Evolutionary conservation across 768 basidiomycete genomes (phyloP).

Genomic region (Tricholoma bakamatsutake): DNA sequence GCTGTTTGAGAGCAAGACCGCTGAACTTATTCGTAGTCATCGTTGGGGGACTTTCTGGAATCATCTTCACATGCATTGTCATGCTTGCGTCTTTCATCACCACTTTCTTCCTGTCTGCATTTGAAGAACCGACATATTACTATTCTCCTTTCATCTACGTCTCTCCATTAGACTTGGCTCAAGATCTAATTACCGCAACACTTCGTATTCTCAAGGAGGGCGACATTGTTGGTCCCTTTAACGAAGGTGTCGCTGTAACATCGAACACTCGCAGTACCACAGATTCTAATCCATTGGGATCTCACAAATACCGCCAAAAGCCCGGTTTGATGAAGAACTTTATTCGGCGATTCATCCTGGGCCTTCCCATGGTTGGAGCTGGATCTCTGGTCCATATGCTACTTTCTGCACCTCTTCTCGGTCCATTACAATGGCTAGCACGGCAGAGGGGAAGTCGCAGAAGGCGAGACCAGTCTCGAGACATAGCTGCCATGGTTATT

Average conservation of each 20-base stretch:
- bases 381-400: constrained; percentile 72
- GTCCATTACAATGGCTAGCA: constrained; percentile 65
- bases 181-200: constrained; percentile 57
- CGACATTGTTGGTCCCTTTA: constrained; percentile 35
- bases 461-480: constrained; percentile 50
- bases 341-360: constrained; percentile 66
- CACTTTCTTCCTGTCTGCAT: constrained; percentile 55
- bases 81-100: constrained; percentile 67
- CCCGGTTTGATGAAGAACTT: constrained; percentile 50
- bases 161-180: constrained; percentile 51
- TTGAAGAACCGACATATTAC: constrained; percentile 46
- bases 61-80: constrained; percentile 61
- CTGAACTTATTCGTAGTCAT: constrained; percentile 39
- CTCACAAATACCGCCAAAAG: constrained; percentile 16
- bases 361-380: constrained; percentile 73
- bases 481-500: constrained; percentile 63
- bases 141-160: constrained; percentile 38
- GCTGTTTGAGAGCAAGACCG: not conserved
- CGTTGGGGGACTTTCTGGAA: constrained; percentile 52
- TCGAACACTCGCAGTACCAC: constrained; percentile 7
- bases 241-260: constrained; percentile 22
- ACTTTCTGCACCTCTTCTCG: constrained; percentile 54
- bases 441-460: constrained; percentile 53
- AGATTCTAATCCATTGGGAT: constrained; percentile 12
- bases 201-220: constrained; percentile 58